Base-by-base conservation (phyloP, 1,284 basidiomycete genomes). In the Malassezia sp. region DNA sequence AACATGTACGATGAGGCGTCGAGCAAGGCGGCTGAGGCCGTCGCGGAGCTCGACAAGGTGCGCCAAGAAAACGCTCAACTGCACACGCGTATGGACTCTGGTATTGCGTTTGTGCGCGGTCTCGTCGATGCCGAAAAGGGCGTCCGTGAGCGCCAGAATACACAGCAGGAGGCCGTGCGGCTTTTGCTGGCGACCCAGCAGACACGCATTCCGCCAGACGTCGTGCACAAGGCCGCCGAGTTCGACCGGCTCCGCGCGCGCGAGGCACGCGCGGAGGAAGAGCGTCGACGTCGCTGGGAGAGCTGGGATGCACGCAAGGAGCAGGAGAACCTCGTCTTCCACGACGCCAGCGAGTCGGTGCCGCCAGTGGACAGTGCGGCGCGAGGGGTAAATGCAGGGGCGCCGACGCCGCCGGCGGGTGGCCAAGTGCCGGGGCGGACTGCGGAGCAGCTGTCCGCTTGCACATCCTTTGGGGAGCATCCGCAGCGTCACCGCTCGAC, bases 1-100 rank as follows among this genome's bases (percentile, higher is more conserved):
- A 33, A 27, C 1, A 26, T 49, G 34, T 49, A 49, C 12, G 24
- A 38, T n/a, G 46, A 49, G 15, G 46, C 46, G 7, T 42, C 40
- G 6, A 20, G 22, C 6, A 30, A 15, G 2, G 46, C 46, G 8
- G 24, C 26, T 7, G 20, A 27, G 10, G 10, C 15, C 5, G 23
- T 29, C 3, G 27, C 21, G 4, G 28, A 40, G 14, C 41, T 43
- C 10, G 17, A 21, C 5, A 26, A 36, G 12, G 34, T 22, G 7
- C 15, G 21, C 3, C 20, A 41, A 17, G 26, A 42, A 17, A 41
- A 36, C 7, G 28, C 5, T 12, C 14, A 23, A 9, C 29, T 48
- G 10, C 35, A 48, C 17, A n/a, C 15, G 1, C 45, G 42, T n/a
- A 15, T 48, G 14, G 18, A 26, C 18, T 5, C 20, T 6, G 45